These are phyloP conservation scores for Barnettozyma sp. DNA, from an alignment of 805 yeast genomes.

Conservation along the genomic window DNA sequence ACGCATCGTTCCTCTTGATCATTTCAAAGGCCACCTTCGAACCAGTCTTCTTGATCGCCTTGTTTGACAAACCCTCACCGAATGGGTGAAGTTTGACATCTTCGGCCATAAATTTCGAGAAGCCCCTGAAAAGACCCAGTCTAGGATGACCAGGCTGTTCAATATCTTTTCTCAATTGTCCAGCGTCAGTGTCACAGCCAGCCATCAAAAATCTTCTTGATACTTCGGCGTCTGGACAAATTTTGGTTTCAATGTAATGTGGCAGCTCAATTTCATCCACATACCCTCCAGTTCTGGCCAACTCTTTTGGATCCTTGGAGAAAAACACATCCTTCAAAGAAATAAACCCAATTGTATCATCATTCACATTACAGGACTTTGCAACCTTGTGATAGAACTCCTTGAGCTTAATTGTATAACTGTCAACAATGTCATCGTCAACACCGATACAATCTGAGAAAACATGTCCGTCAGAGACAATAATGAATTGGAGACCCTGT, in stretches of 20 bases:
- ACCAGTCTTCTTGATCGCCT: constrained; percentile 40
- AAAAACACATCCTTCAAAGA: constrained; percentile 37
- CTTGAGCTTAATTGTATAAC: constrained; percentile 39
- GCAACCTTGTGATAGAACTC: constrained; percentile 34
- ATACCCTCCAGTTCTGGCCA: constrained; percentile 26
- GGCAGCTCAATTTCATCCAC: constrained; percentile 26
- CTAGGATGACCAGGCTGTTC: constrained; percentile 49
- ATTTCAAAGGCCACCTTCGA: constrained; percentile 54
- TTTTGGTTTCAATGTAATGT: constrained; percentile 35
- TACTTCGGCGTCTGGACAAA: constrained; percentile 31
- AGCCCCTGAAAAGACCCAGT: constrained; percentile 47
- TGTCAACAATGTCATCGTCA: constrained; percentile 46
- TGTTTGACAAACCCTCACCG: constrained; percentile 33
- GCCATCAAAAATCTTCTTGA: constrained; percentile 37
- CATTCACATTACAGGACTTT: constrained; percentile 22
- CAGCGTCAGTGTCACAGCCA: constrained; percentile 48
- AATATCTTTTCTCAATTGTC: constrained; percentile 58
- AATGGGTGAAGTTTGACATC: constrained; percentile 41
- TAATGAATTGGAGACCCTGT: constrained; percentile 49
- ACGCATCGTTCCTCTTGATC: constrained; percentile 60
- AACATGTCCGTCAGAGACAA: constrained; percentile 61
- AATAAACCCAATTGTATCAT: constrained; percentile 32
- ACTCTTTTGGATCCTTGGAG: constrained; percentile 18
- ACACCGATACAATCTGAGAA: constrained; percentile 60
- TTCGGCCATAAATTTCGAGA: constrained; percentile 52